Evolutionary conservation across 306 rosid species (phyloP), one percentile per base, ranked within the genome.

Genomic region (Sindora glabra): DNA sequence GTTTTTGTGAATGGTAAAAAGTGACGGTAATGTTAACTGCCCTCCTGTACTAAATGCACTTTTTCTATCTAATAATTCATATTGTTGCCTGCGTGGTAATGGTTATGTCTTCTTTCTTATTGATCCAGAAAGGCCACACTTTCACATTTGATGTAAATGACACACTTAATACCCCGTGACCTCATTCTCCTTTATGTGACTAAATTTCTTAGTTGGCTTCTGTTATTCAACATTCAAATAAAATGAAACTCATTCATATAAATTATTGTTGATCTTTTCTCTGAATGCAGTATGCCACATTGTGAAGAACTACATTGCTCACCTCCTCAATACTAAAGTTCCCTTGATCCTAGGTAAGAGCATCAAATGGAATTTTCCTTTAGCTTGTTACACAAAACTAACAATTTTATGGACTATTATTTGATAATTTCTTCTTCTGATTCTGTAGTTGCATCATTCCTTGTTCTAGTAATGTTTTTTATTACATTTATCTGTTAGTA

Each of bases 271-370:
- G 56, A 53, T 56, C 26, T 11, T 59, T 49, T 45, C 65, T 69
- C 55, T 76, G 54, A 62, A 47, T 74, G 90, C 88, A 81, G 98
- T 74, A 1, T 83, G 92, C 64, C 95, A 83, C 77, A 88, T 88
- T 75, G 83, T 67, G 70, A 91, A 91, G 95, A 88, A 91, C 82
- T 91, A 77, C 86, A 68, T 88, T 8, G 78, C 86, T 72, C 92
- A 74, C 75, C 56, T 67, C 47, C 86, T 91, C 79, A 67, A 85
- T 42, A 54, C 74, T 46, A 91, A 88, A 75, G 92, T 91, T 79
- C 98, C 98, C 47, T 63, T 91, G 69, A 91, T 91, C 74, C 79
- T 91, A 69, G 98, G 98, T 87, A 87, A 72, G 33, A 55, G 54
- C 38, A 24, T 17, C 51, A 59, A 45, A 47, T 25, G 3, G 13